Percentiles rank a stretch among this genome's conserved stretches.
Conservation (phyloP, 176 grass and related monocot genomes). For the Ananas comosus region DNA sequence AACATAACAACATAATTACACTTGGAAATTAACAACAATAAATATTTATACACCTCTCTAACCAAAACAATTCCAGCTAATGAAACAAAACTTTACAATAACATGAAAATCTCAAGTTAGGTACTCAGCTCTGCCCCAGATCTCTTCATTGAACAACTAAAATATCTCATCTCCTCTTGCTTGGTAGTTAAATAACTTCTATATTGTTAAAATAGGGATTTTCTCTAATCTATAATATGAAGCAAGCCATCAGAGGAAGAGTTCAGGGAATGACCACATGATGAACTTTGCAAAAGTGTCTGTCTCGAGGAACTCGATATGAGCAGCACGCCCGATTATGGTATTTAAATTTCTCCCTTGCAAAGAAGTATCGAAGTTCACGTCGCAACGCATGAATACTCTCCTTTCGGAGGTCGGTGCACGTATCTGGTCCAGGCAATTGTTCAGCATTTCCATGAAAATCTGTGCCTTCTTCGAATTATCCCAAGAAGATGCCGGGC, state of each 20-base stretch:
- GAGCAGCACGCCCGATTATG: slow-evolving; percentile 69
- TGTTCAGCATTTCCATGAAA: slow-evolving; percentile 83
- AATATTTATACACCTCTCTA: neutral
- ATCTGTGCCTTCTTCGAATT: slow-evolving; percentile 59
- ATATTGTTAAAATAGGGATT: neutral
- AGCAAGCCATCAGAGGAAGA: slow-evolving; percentile 43
- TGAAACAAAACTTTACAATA: too few species aligned
- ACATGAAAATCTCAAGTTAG: too few species aligned
- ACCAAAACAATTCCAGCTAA: too few species aligned
- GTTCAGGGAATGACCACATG: slow-evolving; percentile 81
- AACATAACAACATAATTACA: neutral
- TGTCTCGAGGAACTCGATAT: slow-evolving; percentile 81
- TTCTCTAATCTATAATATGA: neutral
- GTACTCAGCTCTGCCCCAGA: neutral
- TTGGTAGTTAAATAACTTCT: neutral
- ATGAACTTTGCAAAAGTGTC: slow-evolving; percentile 68
- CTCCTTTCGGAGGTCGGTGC: slow-evolving; percentile 41
- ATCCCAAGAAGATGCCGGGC: slow-evolving; percentile 43
- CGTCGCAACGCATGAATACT: slow-evolving; percentile 79
- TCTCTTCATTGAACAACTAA: neutral
- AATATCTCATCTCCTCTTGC: neutral
- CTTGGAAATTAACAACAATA: neutral
- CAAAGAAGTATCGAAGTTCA: slow-evolving; percentile 55
- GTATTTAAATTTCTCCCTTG: slow-evolving; percentile 67
- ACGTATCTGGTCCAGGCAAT: slow-evolving; percentile 68